These are phyloP conservation scores for Phaffia tasmanica DNA, from an alignment of 768 basidiomycete genomes.

Conservation along the genomic window DNA sequence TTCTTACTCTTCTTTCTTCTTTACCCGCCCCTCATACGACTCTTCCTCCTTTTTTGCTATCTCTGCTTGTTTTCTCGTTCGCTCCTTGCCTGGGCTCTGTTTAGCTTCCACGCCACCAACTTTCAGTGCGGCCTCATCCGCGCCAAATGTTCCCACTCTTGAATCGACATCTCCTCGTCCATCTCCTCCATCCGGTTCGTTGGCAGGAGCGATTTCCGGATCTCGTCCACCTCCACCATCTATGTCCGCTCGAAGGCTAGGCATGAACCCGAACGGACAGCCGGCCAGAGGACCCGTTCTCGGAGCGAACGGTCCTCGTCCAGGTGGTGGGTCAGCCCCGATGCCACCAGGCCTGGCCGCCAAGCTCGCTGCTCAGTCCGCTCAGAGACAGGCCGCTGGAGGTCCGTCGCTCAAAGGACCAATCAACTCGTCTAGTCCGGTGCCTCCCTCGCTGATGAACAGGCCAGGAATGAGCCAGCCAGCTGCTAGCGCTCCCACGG, in stretches of 20 bases:
- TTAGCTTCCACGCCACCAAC: neutral
- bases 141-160: neutral
- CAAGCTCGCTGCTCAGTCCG: conserved; percentile 14
- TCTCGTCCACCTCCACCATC: conserved; percentile 4
- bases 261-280: conserved; percentile 17
- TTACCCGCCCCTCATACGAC: too few relatives aligned
- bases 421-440: conserved; percentile 12
- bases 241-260: conserved; percentile 18
- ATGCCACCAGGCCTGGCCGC: conserved; percentile 26
- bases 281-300: conserved; percentile 11
- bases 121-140: neutral
- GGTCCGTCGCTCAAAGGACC: conserved; percentile 11
- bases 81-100: neutral
- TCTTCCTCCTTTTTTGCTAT: too few relatives aligned
- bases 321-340: conserved; percentile 11
- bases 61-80: too few relatives aligned
- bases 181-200: neutral
- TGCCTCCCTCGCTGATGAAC: conserved; percentile 21
- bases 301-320: conserved; percentile 2
- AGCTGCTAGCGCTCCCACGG: conserved; percentile 14
- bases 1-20: too few relatives aligned
- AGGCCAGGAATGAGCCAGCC: conserved; percentile 3
- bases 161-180: conserved; percentile 9
- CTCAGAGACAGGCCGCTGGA: neutral
- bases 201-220: neutral